phyloP scores from a whole-genome alignment of 2,329 filamentous ascomycete species.

The Aspergillus caelatus region DNA sequence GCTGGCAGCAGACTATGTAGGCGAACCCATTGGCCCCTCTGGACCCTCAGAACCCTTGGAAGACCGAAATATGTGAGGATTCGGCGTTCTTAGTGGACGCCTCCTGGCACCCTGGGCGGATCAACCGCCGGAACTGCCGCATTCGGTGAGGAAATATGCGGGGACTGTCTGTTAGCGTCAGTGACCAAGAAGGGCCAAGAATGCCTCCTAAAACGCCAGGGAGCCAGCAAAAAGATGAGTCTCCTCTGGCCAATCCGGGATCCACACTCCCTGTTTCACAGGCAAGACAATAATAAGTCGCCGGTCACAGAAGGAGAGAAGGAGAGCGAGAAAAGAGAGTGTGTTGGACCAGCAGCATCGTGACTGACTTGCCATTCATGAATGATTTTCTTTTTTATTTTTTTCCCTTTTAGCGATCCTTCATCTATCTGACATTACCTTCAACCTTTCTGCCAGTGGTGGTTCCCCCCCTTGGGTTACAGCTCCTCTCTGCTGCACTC shows the following conservation, averaged over 20 bases:
- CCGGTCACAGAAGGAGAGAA: constrained; percentile 7
- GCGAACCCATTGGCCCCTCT: constrained; percentile 4
- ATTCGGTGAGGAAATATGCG: constrained; percentile 21
- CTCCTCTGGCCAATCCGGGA: constrained; percentile 8
- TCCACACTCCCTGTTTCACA: constrained; percentile 18
- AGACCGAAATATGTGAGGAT: constrained; percentile 12
- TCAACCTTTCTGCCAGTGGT: background rate
- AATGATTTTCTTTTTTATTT: background rate
- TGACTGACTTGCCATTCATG: background rate
- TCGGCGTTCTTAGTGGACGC: constrained; percentile 17
- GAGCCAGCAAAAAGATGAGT: constrained; percentile 14
- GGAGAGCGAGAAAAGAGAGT: background rate
- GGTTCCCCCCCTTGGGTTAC: background rate
- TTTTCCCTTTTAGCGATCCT: background rate
- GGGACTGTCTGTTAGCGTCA: constrained; percentile 19
- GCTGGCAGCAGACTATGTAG: constrained; percentile 8
- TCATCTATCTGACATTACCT: constrained; percentile 5
- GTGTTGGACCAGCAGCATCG: background rate
- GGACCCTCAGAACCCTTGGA: constrained; percentile 4
- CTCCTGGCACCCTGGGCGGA: constrained; percentile 20
- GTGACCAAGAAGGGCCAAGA: constrained; percentile 18
- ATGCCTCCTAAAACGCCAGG: constrained; percentile 15
- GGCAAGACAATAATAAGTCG: constrained; percentile 11
- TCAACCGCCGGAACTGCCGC: constrained; percentile 19
- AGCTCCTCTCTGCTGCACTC: background rate